Base-by-base conservation (phyloP, 306 rosid genomes). In the Quercus aquifolioides region DNA sequence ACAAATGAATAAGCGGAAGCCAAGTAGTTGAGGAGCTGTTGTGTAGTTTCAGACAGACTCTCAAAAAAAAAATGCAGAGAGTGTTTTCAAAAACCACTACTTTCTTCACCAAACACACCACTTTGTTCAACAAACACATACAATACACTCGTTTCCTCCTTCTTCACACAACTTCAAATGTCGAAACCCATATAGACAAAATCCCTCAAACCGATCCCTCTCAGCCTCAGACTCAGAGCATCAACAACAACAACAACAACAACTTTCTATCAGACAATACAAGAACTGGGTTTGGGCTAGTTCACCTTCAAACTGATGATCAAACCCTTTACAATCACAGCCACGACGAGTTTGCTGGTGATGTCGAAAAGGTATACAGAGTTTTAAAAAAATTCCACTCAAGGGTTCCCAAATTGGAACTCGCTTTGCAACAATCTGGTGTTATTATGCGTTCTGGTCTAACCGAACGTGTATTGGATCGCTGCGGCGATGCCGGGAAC, bases 401-500 rank as follows among this genome's bases (percentile, higher is more conserved):
- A 0, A 87, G 98, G 78, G 92, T 89, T 82, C 90, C 91, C 8
- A 94, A 94, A 76, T 77, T 94, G 71, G 97, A 94, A 82, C 90
- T 90, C 46, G 96, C 98, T 58, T 77, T 94, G 75, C 88, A 87
- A 41, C 90, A 94, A 82, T 94, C 92, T 3, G 96, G 97, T 15
- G 88, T 94, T 77, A 63, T 78, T 68, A 71, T 94, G 73, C 87
- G 96, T 28, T 69, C 90, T n/a, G 97, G 98, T 30, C 84, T 94
- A 70, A 76, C 91, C 1, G 96, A 92, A 74, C 91, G 92, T 4
- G 89, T 94, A 7, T 78, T 94, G 78, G 88, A 82, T 80, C 89
- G 98, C 35, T 90, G 97, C 43, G 96, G 98, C 56, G 98, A 92
- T 77, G 97, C 98, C n/a, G 97, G 97, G 52, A 91, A 86, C 74